These are phyloP conservation scores for Acephala macrosclerotiorum DNA, from an alignment of 2,329 filamentous ascomycete genomes.

Conservation along the genomic window DNA sequence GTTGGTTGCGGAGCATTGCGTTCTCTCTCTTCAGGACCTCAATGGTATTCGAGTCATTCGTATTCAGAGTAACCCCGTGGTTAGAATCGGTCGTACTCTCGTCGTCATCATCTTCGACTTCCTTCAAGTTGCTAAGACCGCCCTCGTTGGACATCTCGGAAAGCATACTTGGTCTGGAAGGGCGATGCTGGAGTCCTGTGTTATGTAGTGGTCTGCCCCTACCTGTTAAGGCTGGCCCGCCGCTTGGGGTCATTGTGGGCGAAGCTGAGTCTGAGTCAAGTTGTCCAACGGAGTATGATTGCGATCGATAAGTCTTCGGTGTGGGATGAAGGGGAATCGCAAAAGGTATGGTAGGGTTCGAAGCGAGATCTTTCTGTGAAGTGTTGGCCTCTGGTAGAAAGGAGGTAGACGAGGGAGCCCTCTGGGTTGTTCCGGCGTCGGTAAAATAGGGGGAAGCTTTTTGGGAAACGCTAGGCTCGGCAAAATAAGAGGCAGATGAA, in stretches of 20 bases:
- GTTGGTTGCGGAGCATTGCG: conserved; percentile 65
- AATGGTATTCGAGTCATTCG: conserved; percentile 65
- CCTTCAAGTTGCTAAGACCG: conserved; percentile 72
- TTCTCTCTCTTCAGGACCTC: conserved; percentile 70
- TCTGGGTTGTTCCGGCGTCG: background rate
- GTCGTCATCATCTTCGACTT: conserved; percentile 71
- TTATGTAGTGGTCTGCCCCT: conserved; percentile 57
- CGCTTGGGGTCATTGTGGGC: conserved; percentile 33
- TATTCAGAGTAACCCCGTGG: conserved; percentile 61
- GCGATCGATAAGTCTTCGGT: conserved; percentile 91
- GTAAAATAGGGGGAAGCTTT: background rate
- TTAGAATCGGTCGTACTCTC: conserved; percentile 63
- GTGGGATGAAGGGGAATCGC: conserved; percentile 88
- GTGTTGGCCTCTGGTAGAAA: background rate
- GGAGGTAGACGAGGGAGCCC: background rate
- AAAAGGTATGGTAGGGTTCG: conserved; percentile 78
- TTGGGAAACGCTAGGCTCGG: background rate
- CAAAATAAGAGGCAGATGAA: background rate
- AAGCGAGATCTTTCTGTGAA: conserved; percentile 51
- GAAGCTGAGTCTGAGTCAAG: conserved; percentile 70
- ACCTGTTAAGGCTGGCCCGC: conserved; percentile 34
- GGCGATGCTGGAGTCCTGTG: conserved; percentile 78
- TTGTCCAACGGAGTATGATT: conserved; percentile 96
- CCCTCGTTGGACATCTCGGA: conserved; percentile 74
- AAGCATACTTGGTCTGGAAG: conserved; percentile 79